These are phyloP conservation scores for Syzygium malaccense DNA, from an alignment of 441 rosid species.

Conservation along the genomic window DNA sequence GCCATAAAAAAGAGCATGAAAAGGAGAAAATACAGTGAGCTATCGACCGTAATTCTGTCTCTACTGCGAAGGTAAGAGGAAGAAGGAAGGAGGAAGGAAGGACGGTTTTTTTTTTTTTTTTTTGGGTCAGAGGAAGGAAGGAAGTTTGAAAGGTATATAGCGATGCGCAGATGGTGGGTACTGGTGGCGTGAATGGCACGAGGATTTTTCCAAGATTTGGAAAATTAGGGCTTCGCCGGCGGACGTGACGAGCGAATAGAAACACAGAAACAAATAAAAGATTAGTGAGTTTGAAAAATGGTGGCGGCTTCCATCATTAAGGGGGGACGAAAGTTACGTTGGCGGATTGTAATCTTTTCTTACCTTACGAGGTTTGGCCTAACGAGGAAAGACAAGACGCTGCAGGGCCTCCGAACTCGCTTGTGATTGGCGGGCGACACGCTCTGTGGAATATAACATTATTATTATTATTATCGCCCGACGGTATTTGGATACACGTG, in stretches of 20 bases:
- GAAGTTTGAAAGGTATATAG: background rate
- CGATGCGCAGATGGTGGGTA: background rate
- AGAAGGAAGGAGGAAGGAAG: background rate
- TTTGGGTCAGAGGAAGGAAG: background rate
- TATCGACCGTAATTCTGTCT: background rate
- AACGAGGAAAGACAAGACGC: background rate
- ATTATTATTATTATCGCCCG: background rate
- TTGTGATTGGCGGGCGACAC: background rate
- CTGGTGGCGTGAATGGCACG: background rate
- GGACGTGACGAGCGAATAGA: background rate
- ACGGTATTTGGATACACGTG: background rate
- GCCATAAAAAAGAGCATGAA: background rate
- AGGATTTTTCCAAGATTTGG: background rate
- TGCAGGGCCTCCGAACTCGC: background rate
- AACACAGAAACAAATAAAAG: background rate
- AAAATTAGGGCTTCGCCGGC: background rate
- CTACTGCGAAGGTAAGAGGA: background rate
- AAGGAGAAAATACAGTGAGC: background rate
- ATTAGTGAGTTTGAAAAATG: background rate
- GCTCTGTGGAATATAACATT: background rate
- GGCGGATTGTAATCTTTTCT: background rate
- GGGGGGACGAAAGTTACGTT: background rate
- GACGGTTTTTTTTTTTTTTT: too few relatives aligned
- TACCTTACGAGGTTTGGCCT: background rate
- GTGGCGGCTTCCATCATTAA: constrained; percentile 7